These are phyloP conservation scores for Podospora tetraspora DNA, from an alignment of 495 filamentous ascomycete species.

Conservation along the genomic window DNA sequence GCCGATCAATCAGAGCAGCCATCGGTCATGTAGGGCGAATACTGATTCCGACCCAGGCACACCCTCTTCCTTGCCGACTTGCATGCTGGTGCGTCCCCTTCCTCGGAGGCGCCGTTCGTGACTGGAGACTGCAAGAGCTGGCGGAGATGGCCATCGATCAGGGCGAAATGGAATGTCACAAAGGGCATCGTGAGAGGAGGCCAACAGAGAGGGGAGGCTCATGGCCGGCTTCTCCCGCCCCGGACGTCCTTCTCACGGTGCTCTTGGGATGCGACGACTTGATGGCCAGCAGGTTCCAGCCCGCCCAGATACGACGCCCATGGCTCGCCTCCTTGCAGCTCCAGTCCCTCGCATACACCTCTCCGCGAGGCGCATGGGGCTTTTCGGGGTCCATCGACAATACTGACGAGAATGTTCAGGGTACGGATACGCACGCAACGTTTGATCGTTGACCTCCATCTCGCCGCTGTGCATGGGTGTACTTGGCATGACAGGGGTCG, in stretches of 20 bases:
- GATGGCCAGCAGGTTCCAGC: not conserved
- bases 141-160: constrained; percentile 12
- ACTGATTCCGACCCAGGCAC: constrained; percentile 24
- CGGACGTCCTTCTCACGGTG: not conserved
- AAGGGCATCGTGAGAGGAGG: constrained; percentile 3
- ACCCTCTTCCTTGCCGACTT: constrained; percentile 14
- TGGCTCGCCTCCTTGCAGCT: constrained; percentile 1
- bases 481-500: constrained; percentile 31
- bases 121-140: constrained; percentile 12
- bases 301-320: not conserved
- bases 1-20: constrained; percentile 21
- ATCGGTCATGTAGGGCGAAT: constrained; percentile 16
- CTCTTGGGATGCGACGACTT: not conserved
- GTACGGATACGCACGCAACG: constrained; percentile 14
- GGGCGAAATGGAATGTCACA: constrained; percentile 7
- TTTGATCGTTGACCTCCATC: constrained; percentile 9
- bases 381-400: not conserved
- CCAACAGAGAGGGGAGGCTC: constrained; percentile 3
- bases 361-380: not conserved
- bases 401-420: constrained; percentile 18
- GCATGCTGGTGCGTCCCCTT: constrained; percentile 20
- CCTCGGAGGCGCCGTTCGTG: not conserved
- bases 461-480: constrained; percentile 22
- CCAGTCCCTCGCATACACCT: not conserved
- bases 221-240: not conserved